Conservation (phyloP, 345 rosid species). For the Orychophragmus violaceus region DNA sequence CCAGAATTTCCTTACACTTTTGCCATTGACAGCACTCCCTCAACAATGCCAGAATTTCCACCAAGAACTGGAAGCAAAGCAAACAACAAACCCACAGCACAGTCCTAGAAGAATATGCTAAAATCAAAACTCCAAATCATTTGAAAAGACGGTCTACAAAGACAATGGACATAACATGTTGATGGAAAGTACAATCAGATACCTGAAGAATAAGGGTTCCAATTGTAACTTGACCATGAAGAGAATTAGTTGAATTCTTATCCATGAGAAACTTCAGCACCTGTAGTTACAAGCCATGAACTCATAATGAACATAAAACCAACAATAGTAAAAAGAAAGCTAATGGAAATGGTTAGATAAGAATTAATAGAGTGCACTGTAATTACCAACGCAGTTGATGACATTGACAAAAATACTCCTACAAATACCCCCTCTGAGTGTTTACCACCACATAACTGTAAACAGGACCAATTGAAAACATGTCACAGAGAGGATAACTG, state of each 20-base stretch:
- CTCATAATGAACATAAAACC: neutral
- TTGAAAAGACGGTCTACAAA: neutral
- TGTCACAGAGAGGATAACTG: neutral
- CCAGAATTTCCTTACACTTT: slow-evolving; percentile 80
- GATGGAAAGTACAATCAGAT: slow-evolving; percentile 15
- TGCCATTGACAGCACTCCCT: slow-evolving; percentile 73
- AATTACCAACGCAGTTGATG: slow-evolving; percentile 92
- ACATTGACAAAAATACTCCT: slow-evolving; percentile 88
- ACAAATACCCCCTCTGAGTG: slow-evolving; percentile 85
- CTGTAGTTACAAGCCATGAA: slow-evolving; percentile 28
- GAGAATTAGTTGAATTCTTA: slow-evolving; percentile 57
- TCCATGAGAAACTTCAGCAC: slow-evolving; percentile 92
- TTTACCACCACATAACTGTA: slow-evolving; percentile 89
- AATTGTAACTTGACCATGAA: slow-evolving; percentile 84
- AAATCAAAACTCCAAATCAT: slow-evolving; percentile 18
- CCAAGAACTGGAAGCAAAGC: slow-evolving; percentile 89
- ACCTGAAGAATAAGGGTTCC: slow-evolving; percentile 93
- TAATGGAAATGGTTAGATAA: neutral
- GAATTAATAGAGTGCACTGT: slow-evolving; percentile 3
- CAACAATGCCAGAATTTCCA: slow-evolving; percentile 73
- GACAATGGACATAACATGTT: neutral
- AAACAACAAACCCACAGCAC: slow-evolving; percentile 91
- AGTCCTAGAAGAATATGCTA: slow-evolving; percentile 46
- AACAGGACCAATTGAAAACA: slow-evolving; percentile 16
- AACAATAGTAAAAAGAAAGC: neutral